These are phyloP conservation scores for Plantago lanceolata DNA, from an alignment of 305 asterid species.

Conservation along the genomic window DNA sequence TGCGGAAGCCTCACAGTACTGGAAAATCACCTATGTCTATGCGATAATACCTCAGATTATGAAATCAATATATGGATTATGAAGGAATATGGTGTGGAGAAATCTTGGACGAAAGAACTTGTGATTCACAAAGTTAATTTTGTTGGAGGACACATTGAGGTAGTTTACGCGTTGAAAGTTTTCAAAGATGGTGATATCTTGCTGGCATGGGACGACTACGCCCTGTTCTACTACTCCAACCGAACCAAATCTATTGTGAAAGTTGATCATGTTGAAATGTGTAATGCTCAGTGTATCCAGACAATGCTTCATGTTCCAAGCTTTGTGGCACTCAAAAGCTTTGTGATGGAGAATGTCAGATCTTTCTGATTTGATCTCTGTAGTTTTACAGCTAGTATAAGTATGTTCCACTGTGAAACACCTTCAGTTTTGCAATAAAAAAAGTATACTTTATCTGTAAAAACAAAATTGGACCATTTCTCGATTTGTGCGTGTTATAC, in stretches of 20 bases:
- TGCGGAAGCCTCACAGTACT: conserved; percentile 17
- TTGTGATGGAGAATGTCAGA: conserved; percentile 16
- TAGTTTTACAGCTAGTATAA: background rate
- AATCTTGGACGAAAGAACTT: conserved; percentile 37
- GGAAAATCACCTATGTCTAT: conserved; percentile 28
- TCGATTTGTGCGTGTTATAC: too few relatives aligned
- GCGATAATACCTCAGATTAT: conserved; percentile 26
- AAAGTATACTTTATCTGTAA: too few relatives aligned
- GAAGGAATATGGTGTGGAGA: conserved; percentile 35
- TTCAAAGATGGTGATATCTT: conserved; percentile 39
- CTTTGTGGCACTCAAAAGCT: conserved; percentile 24
- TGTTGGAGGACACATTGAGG: conserved; percentile 12
- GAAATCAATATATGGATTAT: conserved; percentile 37
- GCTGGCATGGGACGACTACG: conserved; percentile 24
- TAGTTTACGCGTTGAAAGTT: conserved; percentile 27
- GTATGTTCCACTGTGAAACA: background rate
- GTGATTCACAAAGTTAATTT: conserved; percentile 21
- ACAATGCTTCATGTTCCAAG: conserved; percentile 22
- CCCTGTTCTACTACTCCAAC: conserved; percentile 18
- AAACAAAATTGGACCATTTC: too few relatives aligned
- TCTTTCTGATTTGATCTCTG: background rate
- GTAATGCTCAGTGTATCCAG: background rate
- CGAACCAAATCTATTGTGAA: background rate
- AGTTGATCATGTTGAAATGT: background rate
- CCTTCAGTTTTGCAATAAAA: too few relatives aligned